A percentile compares a stretch with the other conserved stretches of the same genome.
Evolutionary conservation across 352 stramenopile species (phyloP).

Genomic region (Pythium grandisporangium): DNA sequence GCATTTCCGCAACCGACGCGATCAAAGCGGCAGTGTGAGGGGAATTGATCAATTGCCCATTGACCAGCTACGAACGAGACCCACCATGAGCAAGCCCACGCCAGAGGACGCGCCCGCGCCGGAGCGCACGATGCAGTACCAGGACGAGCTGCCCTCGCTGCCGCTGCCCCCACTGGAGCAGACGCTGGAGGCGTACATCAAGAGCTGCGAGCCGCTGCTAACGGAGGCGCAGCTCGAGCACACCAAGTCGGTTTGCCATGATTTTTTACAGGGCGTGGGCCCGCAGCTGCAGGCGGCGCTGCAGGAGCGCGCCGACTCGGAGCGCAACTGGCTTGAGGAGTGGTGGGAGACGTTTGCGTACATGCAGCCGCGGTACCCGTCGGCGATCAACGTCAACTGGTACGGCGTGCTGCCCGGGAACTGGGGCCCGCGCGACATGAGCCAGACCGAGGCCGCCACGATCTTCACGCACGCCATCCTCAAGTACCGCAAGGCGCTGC

Average conservation of each 20-base stretch:
- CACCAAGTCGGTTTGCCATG: constrained; percentile 86
- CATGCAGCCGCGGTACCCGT: constrained; percentile 90
- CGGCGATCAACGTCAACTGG: constrained; percentile 97
- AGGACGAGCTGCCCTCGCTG: constrained; percentile 87
- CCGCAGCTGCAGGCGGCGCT: constrained; percentile 86
- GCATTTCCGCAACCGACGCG: no score
- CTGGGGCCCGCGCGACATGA: constrained; percentile 88
- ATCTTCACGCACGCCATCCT: constrained; percentile 81
- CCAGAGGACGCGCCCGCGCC: not conserved
- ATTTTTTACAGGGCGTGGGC: constrained; percentile 86
- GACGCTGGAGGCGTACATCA: constrained; percentile 89
- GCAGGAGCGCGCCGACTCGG: constrained; percentile 73
- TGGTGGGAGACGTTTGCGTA: constrained; percentile 98
- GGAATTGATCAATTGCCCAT: no score
- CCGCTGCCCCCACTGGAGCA: constrained; percentile 91
- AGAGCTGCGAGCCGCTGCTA: constrained; percentile 89
- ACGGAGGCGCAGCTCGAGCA: constrained; percentile 80
- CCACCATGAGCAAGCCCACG: constrained; percentile 1
- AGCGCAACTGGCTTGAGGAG: constrained; percentile 88
- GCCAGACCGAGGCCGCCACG: constrained; percentile 80
- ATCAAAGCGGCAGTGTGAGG: no score
- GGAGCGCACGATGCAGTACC: constrained; percentile 72
- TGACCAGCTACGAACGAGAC: not conserved
- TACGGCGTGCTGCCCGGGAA: constrained; percentile 95
- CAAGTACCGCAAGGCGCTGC: constrained; percentile 90